These are phyloP conservation scores for Erythrophleum ivorense DNA, from an alignment of 331 rosid genomes.

Conservation along the genomic window DNA sequence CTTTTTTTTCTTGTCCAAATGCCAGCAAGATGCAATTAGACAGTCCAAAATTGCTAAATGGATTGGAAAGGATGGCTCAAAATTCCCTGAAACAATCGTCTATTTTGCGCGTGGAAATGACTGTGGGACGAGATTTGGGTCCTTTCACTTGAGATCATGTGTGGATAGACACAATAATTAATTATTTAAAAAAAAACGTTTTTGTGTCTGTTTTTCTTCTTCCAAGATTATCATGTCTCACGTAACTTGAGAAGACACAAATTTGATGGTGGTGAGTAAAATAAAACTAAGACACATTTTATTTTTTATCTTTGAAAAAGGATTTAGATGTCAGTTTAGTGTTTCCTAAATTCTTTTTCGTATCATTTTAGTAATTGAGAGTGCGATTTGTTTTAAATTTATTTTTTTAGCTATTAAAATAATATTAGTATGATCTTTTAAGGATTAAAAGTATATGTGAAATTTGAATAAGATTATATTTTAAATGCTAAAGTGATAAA, in stretches of 20 bases:
- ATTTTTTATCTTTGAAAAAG: no score
- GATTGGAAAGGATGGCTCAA: no score
- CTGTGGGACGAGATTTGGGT: no score
- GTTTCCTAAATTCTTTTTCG: background rate
- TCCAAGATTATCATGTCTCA: background rate
- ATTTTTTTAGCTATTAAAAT: no score
- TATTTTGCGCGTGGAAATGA: no score
- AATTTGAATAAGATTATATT: background rate
- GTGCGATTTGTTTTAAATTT: no score
- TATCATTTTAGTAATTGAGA: background rate
- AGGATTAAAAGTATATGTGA: background rate
- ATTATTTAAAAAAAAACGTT: background rate
- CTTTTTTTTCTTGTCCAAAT: no score
- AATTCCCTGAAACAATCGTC: no score
- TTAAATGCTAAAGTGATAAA: background rate
- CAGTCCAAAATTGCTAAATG: no score
- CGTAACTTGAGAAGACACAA: background rate
- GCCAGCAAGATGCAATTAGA: no score
- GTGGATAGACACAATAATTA: background rate
- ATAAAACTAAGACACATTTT: background rate
- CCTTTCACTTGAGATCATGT: background rate
- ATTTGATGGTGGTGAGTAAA: background rate
- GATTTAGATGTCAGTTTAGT: no score
- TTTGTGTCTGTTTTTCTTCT: background rate
- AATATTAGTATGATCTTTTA: no score